A percentile compares a stretch with the other conserved stretches of the same genome.
Conservation (phyloP, 1,139 yeast genomes). For the Taphrina flavorubra region DNA sequence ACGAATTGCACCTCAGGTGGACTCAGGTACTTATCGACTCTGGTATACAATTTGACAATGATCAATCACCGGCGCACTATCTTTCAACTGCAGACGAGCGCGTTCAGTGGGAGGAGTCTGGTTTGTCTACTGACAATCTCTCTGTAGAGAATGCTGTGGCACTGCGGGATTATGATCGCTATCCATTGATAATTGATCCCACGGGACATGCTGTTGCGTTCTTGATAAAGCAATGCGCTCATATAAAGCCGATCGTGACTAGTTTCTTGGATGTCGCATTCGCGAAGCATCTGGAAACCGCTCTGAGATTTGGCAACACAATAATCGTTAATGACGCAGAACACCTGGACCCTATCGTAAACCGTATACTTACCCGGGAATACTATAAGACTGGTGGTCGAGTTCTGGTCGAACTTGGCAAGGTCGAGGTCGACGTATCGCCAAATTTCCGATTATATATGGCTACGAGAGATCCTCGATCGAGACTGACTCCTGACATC, state of each 20-base stretch:
- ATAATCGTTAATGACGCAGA: conserved; percentile 81
- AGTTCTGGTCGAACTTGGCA: conserved; percentile 64
- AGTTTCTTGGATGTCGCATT: conserved; percentile 78
- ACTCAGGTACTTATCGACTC: conserved; percentile 53
- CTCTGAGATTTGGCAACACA: conserved; percentile 80
- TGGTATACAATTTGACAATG: conserved; percentile 57
- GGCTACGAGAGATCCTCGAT: conserved; percentile 61
- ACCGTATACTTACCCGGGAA: conserved; percentile 67
- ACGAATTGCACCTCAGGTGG: conserved; percentile 56
- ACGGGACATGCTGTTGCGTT: conserved; percentile 58
- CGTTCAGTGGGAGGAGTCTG: conserved; percentile 61
- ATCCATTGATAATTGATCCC: conserved; percentile 78
- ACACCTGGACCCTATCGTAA: conserved; percentile 73
- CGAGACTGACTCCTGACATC: conserved; percentile 62
- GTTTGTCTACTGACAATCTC: conserved; percentile 64
- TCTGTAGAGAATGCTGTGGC: conserved; percentile 69
- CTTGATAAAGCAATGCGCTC: conserved; percentile 51
- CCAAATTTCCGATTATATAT: conserved; percentile 66
- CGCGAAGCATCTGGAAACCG: conserved; percentile 73
- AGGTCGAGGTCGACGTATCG: conserved; percentile 69
- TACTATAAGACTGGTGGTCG: conserved; percentile 74
- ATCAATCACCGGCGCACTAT: conserved; percentile 51
- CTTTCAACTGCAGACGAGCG: conserved; percentile 56
- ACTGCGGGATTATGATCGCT: conserved; percentile 54
- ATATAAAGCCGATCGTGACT: conserved; percentile 59